A percentile compares a stretch with the other conserved stretches of the same genome.
Conservation (phyloP, 148 eudicot genomes). For the Talinum fruticosum region DNA sequence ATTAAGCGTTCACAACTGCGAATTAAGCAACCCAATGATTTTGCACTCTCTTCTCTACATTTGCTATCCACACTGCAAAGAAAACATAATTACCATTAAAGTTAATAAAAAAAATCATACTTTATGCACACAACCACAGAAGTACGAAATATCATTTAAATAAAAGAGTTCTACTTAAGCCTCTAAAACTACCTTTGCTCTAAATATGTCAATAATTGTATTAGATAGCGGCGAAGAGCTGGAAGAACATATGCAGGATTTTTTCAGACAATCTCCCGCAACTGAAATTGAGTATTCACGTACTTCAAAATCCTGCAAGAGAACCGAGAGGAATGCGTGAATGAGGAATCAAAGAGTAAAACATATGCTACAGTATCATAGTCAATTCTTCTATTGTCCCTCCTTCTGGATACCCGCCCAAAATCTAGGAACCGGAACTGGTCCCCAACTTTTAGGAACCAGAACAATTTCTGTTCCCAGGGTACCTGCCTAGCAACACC, state of each 20-base stretch:
- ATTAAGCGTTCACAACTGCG: constrained; percentile 90
- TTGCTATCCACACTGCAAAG: constrained; percentile 79
- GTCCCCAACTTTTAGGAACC: too few relatives aligned
- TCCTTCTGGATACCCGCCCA: too few relatives aligned
- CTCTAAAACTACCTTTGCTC: constrained; percentile 64
- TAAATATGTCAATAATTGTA: constrained; percentile 79
- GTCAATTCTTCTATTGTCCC: too few relatives aligned
- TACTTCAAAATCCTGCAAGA: constrained; percentile 73
- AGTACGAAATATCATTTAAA: background rate
- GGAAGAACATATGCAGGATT: constrained; percentile 99
- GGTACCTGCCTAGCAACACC: too few relatives aligned
- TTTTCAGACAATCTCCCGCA: constrained; percentile 91
- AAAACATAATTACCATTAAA: constrained; percentile 13
- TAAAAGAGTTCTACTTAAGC: background rate
- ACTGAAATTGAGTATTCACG: constrained; percentile 85
- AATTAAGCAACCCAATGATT: constrained; percentile 85
- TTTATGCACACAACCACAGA: background rate
- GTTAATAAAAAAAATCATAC: background rate
- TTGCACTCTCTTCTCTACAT: constrained; percentile 98
- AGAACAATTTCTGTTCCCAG: too few relatives aligned
- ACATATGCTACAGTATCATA: background rate
- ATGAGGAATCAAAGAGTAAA: background rate
- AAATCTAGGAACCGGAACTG: too few relatives aligned
- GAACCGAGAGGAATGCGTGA: constrained; percentile 1
- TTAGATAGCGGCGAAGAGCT: constrained; percentile 96